Percentiles rank a stretch among this genome's conserved stretches.
Conservation (phyloP, 164 flowering plant species). For the Platanus orientalis region DNA sequence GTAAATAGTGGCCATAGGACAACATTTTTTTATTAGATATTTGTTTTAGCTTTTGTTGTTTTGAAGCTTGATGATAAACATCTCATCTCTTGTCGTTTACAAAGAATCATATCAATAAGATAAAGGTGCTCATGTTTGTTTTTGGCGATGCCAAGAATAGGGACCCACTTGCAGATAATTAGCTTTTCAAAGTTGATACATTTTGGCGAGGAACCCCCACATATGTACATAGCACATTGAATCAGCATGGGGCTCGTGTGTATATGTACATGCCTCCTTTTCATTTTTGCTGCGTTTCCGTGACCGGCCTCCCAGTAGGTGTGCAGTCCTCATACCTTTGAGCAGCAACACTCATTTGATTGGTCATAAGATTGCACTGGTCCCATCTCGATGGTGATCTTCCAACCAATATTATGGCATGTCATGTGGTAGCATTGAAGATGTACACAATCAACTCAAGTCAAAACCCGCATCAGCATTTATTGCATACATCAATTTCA, state of each 20-base stretch:
- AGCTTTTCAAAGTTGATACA: background rate
- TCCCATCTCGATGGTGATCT: background rate
- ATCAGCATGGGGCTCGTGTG: background rate
- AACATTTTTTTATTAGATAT: no score
- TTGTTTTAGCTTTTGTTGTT: no score
- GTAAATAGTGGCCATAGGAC: no score
- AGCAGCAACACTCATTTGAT: background rate
- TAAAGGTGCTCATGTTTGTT: no score
- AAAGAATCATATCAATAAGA: no score
- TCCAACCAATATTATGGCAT: background rate
- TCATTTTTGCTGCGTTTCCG: background rate
- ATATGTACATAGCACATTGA: slow-evolving; percentile 4
- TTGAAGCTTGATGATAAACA: no score
- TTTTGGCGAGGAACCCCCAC: background rate
- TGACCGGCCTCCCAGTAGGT: background rate
- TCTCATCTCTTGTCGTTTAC: no score
- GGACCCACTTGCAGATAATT: no score
- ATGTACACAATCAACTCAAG: slow-evolving; percentile 46
- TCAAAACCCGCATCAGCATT: slow-evolving; percentile 96
- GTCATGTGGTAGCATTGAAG: no score
- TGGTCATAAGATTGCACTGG: background rate
- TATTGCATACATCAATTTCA: slow-evolving; percentile 77
- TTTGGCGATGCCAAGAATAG: no score
- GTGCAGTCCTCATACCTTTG: background rate
- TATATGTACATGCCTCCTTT: background rate